Conservation (phyloP, 768 basidiomycete genomes). For the Leccinum olivaceopallidum region DNA sequence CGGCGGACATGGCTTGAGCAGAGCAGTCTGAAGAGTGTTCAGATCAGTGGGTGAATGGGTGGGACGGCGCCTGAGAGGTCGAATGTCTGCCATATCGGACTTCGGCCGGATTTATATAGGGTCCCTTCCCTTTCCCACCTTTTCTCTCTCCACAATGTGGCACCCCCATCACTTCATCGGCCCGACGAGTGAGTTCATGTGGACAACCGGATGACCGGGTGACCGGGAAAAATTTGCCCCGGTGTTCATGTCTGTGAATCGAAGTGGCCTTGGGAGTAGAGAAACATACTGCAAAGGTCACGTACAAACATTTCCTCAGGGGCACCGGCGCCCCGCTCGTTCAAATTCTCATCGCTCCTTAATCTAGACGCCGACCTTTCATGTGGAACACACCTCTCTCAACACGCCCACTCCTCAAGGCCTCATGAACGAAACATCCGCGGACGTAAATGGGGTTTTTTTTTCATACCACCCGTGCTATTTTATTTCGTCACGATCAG, state of each 20-base stretch:
- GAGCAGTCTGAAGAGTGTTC: background rate
- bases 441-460: background rate
- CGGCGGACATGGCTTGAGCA: slow-evolving; percentile 23
- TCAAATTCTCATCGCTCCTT: background rate
- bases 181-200: background rate
- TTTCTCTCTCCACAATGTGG: background rate
- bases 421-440: background rate
- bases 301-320: background rate
- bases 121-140: background rate
- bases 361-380: background rate
- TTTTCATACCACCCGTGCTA: background rate
- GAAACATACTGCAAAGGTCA: background rate
- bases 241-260: slow-evolving; percentile 1
- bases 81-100: background rate
- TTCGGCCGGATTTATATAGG: slow-evolving; percentile 19
- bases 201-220: background rate
- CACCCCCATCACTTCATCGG: slow-evolving; percentile 11
- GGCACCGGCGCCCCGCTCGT: background rate
- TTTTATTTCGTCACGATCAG: background rate
- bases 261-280: background rate
- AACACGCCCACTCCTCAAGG: background rate
- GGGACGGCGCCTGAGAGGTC: background rate
- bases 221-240: background rate
- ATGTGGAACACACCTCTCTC: background rate
- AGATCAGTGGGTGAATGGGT: background rate